A percentile compares a stretch with the other conserved stretches of the same genome.
phyloP scores from a whole-genome alignment of 768 basidiomycete species.

The Panus rudis region DNA sequence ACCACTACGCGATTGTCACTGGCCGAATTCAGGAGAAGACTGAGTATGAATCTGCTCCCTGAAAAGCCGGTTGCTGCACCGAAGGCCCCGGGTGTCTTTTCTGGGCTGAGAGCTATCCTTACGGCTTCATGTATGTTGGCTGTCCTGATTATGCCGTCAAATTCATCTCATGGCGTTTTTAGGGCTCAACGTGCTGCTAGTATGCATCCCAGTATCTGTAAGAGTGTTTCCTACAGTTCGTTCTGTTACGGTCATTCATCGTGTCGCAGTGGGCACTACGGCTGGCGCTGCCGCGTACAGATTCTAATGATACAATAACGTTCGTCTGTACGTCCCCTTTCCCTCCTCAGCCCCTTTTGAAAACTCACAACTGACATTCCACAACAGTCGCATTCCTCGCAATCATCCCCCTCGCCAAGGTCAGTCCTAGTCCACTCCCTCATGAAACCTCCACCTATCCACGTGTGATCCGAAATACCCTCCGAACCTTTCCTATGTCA shows the following conservation, averaged over 20 bases:
- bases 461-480: too few species aligned
- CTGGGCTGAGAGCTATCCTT: slow-evolving; percentile 48
- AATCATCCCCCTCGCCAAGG: slow-evolving; percentile 82
- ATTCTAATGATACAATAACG: slow-evolving; percentile 48
- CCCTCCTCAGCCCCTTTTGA: not conserved
- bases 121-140: slow-evolving; percentile 46
- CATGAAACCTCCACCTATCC: not conserved
- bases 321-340: slow-evolving; percentile 58
- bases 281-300: slow-evolving; percentile 39
- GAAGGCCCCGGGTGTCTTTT: slow-evolving; percentile 36
- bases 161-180: slow-evolving; percentile 2
- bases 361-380: not conserved
- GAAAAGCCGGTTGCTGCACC: slow-evolving; percentile 29
- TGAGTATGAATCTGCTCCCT: slow-evolving; percentile 9
- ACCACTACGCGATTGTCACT: too few species aligned
- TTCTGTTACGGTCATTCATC: slow-evolving; percentile 1
- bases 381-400: slow-evolving; percentile 64
- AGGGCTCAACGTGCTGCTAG: slow-evolving; percentile 68
- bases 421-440: slow-evolving; percentile 14
- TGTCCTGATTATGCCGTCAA: not conserved
- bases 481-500: too few species aligned
- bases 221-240: slow-evolving; percentile 13
- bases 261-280: slow-evolving; percentile 61
- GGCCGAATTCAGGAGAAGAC: not conserved
- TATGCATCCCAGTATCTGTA: slow-evolving; percentile 69